phyloP scores from a whole-genome alignment of 176 grass and related monocot genomes.

The Triticum turgidum region DNA sequence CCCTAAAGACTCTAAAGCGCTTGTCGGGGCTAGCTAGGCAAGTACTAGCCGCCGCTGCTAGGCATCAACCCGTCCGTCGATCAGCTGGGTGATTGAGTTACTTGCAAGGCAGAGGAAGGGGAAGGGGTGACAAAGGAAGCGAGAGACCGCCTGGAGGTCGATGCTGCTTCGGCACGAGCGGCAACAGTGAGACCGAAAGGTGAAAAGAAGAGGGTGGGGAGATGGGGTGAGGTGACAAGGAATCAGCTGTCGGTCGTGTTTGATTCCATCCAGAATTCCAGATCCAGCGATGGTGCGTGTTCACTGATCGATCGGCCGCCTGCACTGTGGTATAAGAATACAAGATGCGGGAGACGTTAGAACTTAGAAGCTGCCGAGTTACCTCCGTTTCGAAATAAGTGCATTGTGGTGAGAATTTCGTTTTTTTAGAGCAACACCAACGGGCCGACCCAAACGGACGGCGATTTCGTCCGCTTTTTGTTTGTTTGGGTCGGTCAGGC shows the following conservation, averaged over 20 bases:
- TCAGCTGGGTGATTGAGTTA: conserved; percentile 35
- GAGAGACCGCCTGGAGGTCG: background rate
- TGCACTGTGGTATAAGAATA: background rate
- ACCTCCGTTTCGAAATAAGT: too few species aligned
- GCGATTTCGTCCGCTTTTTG: too few species aligned
- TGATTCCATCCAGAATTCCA: background rate
- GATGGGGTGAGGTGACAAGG: background rate
- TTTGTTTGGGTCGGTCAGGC: too few species aligned
- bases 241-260: conserved; percentile 11
- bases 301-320: background rate
- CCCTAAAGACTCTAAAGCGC: conserved; percentile 34
- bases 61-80: background rate
- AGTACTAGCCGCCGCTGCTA: background rate
- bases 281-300: too few species aligned
- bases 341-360: background rate
- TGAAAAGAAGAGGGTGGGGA: background rate
- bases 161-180: conserved; percentile 15
- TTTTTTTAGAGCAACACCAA: too few species aligned
- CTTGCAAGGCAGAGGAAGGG: conserved; percentile 36
- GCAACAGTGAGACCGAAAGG: background rate
- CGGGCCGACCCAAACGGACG: too few species aligned
- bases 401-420: too few species aligned
- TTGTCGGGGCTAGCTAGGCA: conserved; percentile 33
- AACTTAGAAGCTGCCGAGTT: too few species aligned
- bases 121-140: background rate